phyloP scores from a whole-genome alignment of 352 stramenopile genomes.

The Phytophthora syringae region DNA sequence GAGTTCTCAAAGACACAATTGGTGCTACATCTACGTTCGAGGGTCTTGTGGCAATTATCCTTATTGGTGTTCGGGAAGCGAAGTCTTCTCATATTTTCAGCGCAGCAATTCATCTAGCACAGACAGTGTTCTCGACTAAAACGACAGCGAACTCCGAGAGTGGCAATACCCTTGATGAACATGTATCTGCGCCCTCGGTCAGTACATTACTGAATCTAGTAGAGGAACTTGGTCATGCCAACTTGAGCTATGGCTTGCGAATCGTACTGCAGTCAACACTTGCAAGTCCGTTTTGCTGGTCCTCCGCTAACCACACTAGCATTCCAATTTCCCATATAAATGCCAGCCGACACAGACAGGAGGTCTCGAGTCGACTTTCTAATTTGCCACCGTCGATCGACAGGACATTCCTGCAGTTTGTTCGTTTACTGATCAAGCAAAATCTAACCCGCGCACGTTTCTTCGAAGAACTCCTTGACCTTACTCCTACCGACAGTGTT shows the following conservation, averaged over 20 bases:
- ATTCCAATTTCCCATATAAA: background rate
- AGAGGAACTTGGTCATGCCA: constrained; percentile 23
- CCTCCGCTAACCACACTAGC: background rate
- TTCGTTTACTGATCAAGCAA: constrained; percentile 50
- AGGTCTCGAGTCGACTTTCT: background rate
- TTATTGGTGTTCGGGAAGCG: constrained; percentile 36
- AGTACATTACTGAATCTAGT: constrained; percentile 14
- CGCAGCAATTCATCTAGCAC: constrained; percentile 44
- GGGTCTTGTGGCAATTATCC: constrained; percentile 46
- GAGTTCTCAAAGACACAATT: constrained; percentile 26
- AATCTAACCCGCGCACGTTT: constrained; percentile 35
- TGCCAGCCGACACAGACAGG: background rate
- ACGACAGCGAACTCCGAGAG: background rate
- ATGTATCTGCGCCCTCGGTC: background rate
- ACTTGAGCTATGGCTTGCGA: constrained; percentile 34
- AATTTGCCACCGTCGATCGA: constrained; percentile 31
- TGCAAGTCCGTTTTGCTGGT: constrained; percentile 42
- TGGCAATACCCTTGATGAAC: background rate
- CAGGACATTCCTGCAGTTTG: constrained; percentile 41
- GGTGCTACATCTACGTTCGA: constrained; percentile 41
- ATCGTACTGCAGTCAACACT: constrained; percentile 42
- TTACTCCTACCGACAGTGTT: background rate
- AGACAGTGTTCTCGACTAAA: constrained; percentile 45
- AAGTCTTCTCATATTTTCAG: constrained; percentile 41
- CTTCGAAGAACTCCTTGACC: constrained; percentile 33